Conservation (phyloP, 768 basidiomycete species). For the Auricularia sp. region DNA sequence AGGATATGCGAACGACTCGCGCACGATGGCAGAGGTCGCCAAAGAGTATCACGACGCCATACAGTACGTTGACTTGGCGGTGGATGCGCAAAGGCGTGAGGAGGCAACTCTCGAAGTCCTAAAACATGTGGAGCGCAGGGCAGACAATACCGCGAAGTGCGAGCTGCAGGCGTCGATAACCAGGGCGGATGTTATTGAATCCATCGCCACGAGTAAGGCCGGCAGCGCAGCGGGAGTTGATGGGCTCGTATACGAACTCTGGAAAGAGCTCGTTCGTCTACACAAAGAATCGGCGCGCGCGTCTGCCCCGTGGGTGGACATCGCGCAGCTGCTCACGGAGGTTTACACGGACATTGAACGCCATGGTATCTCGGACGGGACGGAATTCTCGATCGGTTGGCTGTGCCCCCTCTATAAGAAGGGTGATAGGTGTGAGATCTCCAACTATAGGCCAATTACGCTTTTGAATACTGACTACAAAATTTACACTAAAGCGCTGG, state of each 20-base stretch:
- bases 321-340: slow-evolving; percentile 20
- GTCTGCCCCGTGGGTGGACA: neutral
- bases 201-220: neutral
- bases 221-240: neutral
- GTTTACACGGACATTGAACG: slow-evolving; percentile 34
- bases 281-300: no score
- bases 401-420: slow-evolving; percentile 35
- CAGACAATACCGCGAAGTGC: neutral
- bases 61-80: neutral
- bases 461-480: slow-evolving; percentile 26
- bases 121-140: no score
- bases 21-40: neutral
- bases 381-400: slow-evolving; percentile 21
- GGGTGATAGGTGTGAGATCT: slow-evolving; percentile 5
- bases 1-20: neutral
- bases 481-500: slow-evolving; percentile 18
- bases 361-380: slow-evolving; percentile 11
- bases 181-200: neutral
- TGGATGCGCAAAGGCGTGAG: neutral
- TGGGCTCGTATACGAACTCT: neutral
- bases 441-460: no score
- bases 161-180: no score
- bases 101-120: no score
- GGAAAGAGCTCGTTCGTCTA: neutral
- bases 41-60: neutral